phyloP scores from a whole-genome alignment of 164 flowering plant species.

The Chimonanthus praecox region DNA sequence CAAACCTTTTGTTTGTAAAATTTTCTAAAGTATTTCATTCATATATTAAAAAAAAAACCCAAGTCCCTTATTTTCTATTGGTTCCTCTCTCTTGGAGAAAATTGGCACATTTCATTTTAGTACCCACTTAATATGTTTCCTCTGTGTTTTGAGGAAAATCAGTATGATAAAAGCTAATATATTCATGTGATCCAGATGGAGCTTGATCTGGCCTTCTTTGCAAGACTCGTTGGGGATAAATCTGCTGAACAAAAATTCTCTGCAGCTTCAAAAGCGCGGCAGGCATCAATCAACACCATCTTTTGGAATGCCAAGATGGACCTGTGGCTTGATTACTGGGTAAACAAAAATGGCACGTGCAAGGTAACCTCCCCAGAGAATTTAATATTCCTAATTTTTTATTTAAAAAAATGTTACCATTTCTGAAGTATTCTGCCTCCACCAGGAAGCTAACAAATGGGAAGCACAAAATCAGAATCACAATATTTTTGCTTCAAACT shows the following conservation, averaged over 20 bases:
- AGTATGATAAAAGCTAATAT: background rate
- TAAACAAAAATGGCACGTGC: conserved; percentile 21
- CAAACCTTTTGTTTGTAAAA: background rate
- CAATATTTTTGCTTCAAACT: conserved; percentile 72
- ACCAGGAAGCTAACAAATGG: conserved; percentile 54
- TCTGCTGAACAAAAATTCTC: conserved; percentile 28
- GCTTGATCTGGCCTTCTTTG: conserved; percentile 67
- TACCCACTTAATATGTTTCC: background rate
- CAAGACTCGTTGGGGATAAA: conserved; percentile 41
- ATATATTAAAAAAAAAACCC: too few relatives aligned
- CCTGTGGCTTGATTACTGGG: conserved; percentile 97
- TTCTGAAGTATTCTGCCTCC: background rate
- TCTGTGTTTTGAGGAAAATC: background rate
- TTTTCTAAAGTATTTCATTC: background rate
- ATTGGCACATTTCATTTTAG: too few relatives aligned
- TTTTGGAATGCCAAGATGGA: conserved; percentile 72
- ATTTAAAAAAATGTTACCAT: background rate
- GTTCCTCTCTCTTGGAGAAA: too few relatives aligned
- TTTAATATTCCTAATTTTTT: background rate
- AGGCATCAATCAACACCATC: conserved; percentile 47
- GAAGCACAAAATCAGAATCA: conserved; percentile 53
- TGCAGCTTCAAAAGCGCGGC: conserved; percentile 51
- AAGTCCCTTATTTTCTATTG: background rate
- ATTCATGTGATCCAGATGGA: conserved; percentile 62
- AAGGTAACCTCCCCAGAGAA: conserved; percentile 23